Evolutionary conservation across 1,139 yeast genomes (phyloP).

Genomic region (Magnusiomyces fungicola): DNA sequence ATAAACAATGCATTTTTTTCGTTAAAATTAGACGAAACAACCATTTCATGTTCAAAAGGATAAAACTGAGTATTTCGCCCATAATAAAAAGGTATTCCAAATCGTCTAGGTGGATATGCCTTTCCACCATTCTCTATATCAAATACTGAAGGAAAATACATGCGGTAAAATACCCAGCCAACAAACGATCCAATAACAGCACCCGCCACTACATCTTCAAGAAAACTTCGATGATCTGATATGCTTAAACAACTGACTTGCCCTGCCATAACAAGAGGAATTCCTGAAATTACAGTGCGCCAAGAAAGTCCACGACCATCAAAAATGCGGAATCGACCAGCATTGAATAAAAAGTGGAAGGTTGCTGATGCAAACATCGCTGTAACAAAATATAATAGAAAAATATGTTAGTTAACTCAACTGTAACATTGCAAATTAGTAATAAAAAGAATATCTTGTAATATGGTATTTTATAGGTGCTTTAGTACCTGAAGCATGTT

Average conservation of each 20-base stretch:
- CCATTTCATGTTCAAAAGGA: slow-evolving; percentile 4
- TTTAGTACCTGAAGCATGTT: slow-evolving; percentile 10
- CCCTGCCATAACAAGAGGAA: slow-evolving; percentile 5
- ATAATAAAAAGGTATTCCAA: slow-evolving; percentile 8
- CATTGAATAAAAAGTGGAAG: slow-evolving; percentile 9
- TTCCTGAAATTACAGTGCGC: neutral
- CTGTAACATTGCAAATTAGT: neutral
- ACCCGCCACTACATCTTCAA: slow-evolving; percentile 9
- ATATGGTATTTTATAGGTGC: neutral
- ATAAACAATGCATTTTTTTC: neutral
- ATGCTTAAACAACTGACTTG: slow-evolving; percentile 5
- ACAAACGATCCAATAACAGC: slow-evolving; percentile 7
- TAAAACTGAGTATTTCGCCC: neutral
- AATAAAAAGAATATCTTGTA: too few species aligned
- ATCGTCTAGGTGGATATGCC: slow-evolving; percentile 11
- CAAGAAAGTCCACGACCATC: slow-evolving; percentile 8
- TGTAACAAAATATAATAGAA: neutral
- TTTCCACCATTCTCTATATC: slow-evolving; percentile 7
- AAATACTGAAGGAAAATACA: slow-evolving; percentile 11
- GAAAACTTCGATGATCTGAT: slow-evolving; percentile 8
- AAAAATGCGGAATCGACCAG: slow-evolving; percentile 8
- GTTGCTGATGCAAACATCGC: slow-evolving; percentile 9
- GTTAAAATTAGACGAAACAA: neutral
- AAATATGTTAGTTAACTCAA: neutral
- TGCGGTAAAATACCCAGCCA: slow-evolving; percentile 6